Evolutionary conservation across 2,329 filamentous ascomycete species (phyloP), one percentile per base, ranked within the genome.

Genomic region (Aschersonia sp.): DNA sequence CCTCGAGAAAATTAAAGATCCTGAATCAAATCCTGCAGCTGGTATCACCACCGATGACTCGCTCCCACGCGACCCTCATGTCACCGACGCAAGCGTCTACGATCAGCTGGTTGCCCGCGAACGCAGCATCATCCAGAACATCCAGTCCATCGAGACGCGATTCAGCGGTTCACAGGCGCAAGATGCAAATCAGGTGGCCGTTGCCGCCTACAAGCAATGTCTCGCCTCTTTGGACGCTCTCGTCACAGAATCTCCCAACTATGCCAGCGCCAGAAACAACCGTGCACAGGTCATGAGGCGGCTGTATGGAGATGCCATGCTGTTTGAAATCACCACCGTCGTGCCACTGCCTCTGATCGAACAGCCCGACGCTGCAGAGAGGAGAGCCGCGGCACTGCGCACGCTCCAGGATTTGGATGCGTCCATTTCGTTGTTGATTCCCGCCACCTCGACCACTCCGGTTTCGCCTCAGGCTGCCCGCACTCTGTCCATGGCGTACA

Each of bases 231-330:
- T 89, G 5, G 69, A 72, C 32, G 58, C 62, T 2, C 67, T 87
- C 32, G 74, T 87, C 41, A 56, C 66, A 2, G 62, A 73, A 30
- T 60, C 77, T 47, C 81, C 84, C 4, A 62, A 66, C 32, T 89
- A 89, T 61, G 83, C 84, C 29, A 85, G 81, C 52, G 82, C 79
- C 5, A 74, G 78, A 49, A 84, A 87, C 59, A 89, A 90, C 62
- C 73, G 84, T 45, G 84, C 81, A 3, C 85, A 89, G 60, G 72
- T 81, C 7, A 55, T 74, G 32, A 67, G 82, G 29, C 68, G 81
- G 44, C 63, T 79, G 48, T 79, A 82, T 52, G 81, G 80, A 9
- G 79, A 84, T 56, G 64, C 67, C 2, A 68, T 80, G 57, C 62
- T 82, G 29, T 60, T 79, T 37, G 55, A 60, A 30, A 59, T 64